Evolutionary conservation across 2,329 filamentous ascomycete genomes (phyloP).

Genomic region (Taxawa tesnikishii): DNA sequence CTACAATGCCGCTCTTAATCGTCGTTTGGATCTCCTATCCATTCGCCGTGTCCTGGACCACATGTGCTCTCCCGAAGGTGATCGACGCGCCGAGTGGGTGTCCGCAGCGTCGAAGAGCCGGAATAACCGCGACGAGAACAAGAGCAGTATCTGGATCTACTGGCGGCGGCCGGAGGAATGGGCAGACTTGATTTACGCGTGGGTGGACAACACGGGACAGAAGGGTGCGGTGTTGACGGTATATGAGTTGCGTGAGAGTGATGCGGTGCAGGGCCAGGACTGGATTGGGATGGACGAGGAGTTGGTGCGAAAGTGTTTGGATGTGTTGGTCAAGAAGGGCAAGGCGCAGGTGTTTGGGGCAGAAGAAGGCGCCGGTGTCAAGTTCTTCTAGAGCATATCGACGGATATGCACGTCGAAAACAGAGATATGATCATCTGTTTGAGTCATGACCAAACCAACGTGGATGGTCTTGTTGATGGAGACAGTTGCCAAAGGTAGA

Average conservation of each 20-base stretch:
- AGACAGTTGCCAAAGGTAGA: no score
- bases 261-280: conserved; percentile 48
- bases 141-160: conserved; percentile 58
- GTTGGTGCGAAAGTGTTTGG: conserved; percentile 65
- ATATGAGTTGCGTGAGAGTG: conserved; percentile 84
- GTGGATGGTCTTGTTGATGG: no score
- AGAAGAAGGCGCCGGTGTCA: conserved; percentile 81
- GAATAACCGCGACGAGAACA: conserved; percentile 18
- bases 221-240: conserved; percentile 81
- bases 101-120: conserved; percentile 7
- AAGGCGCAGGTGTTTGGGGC: conserved; percentile 89
- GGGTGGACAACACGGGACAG: conserved; percentile 78
- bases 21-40: conserved; percentile 38
- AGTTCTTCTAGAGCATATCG: conserved; percentile 90
- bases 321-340: conserved; percentile 73
- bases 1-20: conserved; percentile 30
- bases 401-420: no score
- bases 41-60: conserved; percentile 42
- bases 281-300: conserved; percentile 56
- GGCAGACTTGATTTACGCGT: conserved; percentile 65
- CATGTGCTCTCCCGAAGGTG: conserved; percentile 41
- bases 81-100: conserved; percentile 55
- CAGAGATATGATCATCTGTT: no score
- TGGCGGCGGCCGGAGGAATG: conserved; percentile 87
- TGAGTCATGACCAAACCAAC: no score